These are phyloP conservation scores for Williopsis jadinii DNA, from an alignment of 1,139 yeast genomes.

Conservation along the genomic window DNA sequence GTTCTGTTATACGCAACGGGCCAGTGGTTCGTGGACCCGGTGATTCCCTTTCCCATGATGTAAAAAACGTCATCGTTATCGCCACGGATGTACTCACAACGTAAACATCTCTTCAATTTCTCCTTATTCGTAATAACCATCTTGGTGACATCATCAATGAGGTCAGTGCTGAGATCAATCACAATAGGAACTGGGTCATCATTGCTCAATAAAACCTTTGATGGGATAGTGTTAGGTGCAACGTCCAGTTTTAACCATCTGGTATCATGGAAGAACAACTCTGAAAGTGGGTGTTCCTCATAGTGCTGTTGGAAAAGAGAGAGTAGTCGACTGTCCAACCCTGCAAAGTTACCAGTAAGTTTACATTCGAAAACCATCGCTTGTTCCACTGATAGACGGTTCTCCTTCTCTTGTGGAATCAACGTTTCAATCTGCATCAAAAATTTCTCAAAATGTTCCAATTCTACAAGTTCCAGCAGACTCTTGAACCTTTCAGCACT, in stretches of 20 bases:
- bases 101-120: conserved; percentile 18
- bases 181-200: conserved; percentile 12
- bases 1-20: conserved; percentile 67
- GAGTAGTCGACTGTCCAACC: conserved; percentile 27
- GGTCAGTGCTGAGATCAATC: conserved; percentile 15
- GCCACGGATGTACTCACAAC: conserved; percentile 21
- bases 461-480: conserved; percentile 46
- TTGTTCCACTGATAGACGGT: conserved; percentile 49
- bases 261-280: conserved; percentile 59
- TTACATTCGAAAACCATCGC: conserved; percentile 58
- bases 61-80: conserved; percentile 30
- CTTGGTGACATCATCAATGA: conserved; percentile 41
- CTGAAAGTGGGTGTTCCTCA: conserved; percentile 25
- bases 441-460: conserved; percentile 56
- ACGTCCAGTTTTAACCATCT: conserved; percentile 58
- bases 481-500: conserved; percentile 43
- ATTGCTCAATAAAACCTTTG: conserved; percentile 4
- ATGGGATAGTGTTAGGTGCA: conserved; percentile 13
- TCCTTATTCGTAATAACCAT: conserved; percentile 23
- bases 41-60: conserved; percentile 12
- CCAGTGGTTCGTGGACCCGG: conserved; percentile 48
- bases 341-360: conserved; percentile 31
- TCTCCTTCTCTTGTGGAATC: conserved; percentile 24
- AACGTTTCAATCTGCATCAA: conserved; percentile 42
- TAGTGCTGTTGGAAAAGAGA: conserved; percentile 7